Percentiles rank a stretch among this genome's conserved stretches.
Evolutionary conservation across 2,329 filamentous ascomycete species (phyloP).

Genomic region (Dactylellina leptospora): DNA sequence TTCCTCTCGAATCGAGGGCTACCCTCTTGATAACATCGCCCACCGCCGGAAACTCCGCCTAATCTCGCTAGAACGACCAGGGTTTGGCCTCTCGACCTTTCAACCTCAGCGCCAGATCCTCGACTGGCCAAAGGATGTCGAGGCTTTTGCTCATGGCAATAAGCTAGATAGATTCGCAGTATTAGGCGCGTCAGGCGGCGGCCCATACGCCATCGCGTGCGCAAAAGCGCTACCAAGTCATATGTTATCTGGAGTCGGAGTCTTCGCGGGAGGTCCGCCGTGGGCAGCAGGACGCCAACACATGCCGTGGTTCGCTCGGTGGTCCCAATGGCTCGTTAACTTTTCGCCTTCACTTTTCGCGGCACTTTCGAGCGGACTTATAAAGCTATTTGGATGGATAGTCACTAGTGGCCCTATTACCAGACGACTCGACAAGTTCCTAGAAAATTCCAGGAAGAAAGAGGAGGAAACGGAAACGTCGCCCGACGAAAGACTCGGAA

Average conservation of each 20-base stretch:
- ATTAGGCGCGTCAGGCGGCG: slow-evolving; percentile 41
- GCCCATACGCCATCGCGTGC: slow-evolving; percentile 48
- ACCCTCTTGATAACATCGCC: slow-evolving; percentile 57
- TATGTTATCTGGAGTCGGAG: slow-evolving; percentile 59
- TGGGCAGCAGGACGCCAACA: slow-evolving; percentile 59
- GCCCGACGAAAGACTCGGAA: slow-evolving; percentile 17
- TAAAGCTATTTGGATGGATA: slow-evolving; percentile 55
- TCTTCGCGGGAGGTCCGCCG: slow-evolving; percentile 60
- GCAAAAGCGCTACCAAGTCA: slow-evolving; percentile 28
- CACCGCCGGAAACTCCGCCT: slow-evolving; percentile 58
- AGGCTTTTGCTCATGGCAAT: slow-evolving; percentile 9
- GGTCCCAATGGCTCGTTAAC: slow-evolving; percentile 52
- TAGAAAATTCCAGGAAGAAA: slow-evolving; percentile 53
- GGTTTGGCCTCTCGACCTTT: slow-evolving; percentile 61
- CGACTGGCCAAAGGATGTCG: slow-evolving; percentile 49
- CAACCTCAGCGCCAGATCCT: slow-evolving; percentile 55
- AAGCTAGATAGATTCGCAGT: slow-evolving; percentile 15
- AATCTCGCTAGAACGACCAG: slow-evolving; percentile 62
- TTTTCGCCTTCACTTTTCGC: slow-evolving; percentile 57
- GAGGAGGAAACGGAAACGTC: slow-evolving; percentile 9
- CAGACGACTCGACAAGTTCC: slow-evolving; percentile 56
- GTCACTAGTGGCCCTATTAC: slow-evolving; percentile 52
- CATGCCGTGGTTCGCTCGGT: slow-evolving; percentile 57
- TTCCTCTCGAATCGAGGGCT: slow-evolving; percentile 61
- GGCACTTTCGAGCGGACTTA: slow-evolving; percentile 44